phyloP scores from a whole-genome alignment of 352 stramenopile genomes.

The Pythium coloratum region DNA sequence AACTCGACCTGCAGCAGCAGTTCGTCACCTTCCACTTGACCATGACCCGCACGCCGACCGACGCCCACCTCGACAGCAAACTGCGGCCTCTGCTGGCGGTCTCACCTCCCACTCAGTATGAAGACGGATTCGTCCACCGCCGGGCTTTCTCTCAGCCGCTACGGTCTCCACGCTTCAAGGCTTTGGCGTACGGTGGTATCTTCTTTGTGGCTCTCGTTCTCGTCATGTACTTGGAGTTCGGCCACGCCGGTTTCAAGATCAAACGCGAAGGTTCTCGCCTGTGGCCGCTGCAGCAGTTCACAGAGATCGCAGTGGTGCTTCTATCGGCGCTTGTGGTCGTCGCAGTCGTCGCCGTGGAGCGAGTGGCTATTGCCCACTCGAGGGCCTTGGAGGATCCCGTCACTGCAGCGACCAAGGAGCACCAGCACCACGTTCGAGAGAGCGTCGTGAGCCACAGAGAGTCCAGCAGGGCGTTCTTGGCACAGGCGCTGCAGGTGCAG shows the following conservation, averaged over 20 bases:
- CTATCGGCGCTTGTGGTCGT: background rate
- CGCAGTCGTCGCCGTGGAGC: background rate
- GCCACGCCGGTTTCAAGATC: slow-evolving; percentile 21
- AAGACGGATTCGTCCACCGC: background rate
- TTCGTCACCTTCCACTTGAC: slow-evolving; percentile 31
- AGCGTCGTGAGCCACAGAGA: background rate
- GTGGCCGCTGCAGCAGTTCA: slow-evolving; percentile 29
- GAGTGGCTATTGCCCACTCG: background rate
- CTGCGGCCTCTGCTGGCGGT: slow-evolving; percentile 13
- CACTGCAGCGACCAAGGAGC: background rate
- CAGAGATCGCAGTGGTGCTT: slow-evolving; percentile 9
- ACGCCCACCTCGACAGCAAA: slow-evolving; percentile 15
- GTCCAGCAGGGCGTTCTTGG: background rate
- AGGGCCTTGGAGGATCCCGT: background rate
- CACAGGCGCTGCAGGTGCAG: background rate
- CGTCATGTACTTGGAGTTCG: slow-evolving; percentile 21
- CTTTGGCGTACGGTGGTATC: slow-evolving; percentile 1
- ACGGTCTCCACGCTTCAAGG: slow-evolving; percentile 10
- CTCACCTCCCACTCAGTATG: slow-evolving; percentile 9
- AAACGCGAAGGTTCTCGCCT: slow-evolving; percentile 8
- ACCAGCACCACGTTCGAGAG: background rate
- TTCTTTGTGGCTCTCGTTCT: slow-evolving; percentile 8
- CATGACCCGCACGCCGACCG: slow-evolving; percentile 19
- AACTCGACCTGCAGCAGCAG: slow-evolving; percentile 33
- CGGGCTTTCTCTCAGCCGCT: slow-evolving; percentile 26